Percentiles rank a stretch among this genome's conserved stretches.
Evolutionary conservation across 176 grass and related monocot genomes (phyloP).

Genomic region (Rhynchospora tenuis): DNA sequence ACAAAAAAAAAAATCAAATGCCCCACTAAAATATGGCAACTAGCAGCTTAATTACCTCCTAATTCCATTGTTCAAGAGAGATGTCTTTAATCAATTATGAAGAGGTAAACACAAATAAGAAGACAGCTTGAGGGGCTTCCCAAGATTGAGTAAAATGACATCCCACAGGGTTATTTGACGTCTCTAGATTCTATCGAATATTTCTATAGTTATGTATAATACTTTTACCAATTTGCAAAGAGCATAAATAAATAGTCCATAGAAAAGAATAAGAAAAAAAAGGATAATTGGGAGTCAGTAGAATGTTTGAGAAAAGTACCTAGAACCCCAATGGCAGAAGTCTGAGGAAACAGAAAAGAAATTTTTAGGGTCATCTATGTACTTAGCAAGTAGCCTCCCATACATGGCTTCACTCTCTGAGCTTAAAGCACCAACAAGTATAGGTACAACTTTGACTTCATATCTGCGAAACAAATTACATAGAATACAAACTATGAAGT

Average conservation of each 20-base stretch:
- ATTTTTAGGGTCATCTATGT: conserved; percentile 83
- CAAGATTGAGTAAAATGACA: not conserved
- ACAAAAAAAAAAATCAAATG: not conserved
- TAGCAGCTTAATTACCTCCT: not conserved
- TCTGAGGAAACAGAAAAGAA: conserved; percentile 95
- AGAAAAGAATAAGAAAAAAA: not conserved
- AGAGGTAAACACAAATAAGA: not conserved
- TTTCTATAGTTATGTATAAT: not conserved
- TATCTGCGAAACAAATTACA: conserved; percentile 47
- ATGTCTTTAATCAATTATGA: not conserved
- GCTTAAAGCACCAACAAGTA: conserved; percentile 81
- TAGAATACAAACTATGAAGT: conserved; percentile 17
- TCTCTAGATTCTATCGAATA: not conserved
- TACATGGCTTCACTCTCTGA: conserved; percentile 79
- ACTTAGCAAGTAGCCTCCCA: conserved; percentile 71
- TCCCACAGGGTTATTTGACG: not conserved
- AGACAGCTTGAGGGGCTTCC: not conserved
- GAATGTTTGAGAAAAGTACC: conserved; percentile 38
- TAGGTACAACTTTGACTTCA: conserved; percentile 82
- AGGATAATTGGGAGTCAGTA: not conserved
- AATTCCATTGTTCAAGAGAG: not conserved
- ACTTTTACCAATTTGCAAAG: not conserved
- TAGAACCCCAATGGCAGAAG: conserved; percentile 95
- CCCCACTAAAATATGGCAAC: not conserved
- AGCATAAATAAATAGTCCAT: not conserved